Conservation (phyloP, 129 eudicot species). For the Ambrosia trifida region DNA sequence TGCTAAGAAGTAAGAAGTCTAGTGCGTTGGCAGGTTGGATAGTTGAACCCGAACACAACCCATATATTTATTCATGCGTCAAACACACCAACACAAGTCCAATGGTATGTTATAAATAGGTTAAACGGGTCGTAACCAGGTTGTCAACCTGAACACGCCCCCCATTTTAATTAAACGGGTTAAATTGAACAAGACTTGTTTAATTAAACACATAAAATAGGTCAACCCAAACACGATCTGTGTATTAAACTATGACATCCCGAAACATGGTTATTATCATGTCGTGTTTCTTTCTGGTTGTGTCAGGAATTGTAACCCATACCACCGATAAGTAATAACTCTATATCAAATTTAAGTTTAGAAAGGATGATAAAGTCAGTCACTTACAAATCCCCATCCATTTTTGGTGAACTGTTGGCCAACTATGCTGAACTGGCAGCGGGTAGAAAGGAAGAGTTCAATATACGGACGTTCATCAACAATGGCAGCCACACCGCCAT, state of each 20-base stretch:
- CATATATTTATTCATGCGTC: background rate
- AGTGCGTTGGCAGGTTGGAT: background rate
- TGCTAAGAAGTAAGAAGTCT: background rate
- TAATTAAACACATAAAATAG: background rate
- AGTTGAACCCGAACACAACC: background rate
- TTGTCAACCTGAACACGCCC: background rate
- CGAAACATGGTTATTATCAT: background rate
- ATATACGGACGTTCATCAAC: constrained; percentile 76
- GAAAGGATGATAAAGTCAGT: background rate
- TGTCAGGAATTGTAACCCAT: background rate
- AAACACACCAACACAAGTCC: background rate
- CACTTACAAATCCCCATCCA: constrained; percentile 98
- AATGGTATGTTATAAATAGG: background rate
- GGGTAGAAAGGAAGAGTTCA: constrained; percentile 67
- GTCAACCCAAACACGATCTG: background rate
- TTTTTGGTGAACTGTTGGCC: constrained; percentile 78
- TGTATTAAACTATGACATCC: background rate
- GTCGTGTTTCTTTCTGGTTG: background rate
- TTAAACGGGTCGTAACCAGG: background rate
- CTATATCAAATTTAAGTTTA: background rate
- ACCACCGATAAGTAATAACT: background rate
- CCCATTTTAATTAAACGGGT: background rate
- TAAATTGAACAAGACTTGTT: background rate
- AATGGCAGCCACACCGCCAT: constrained; percentile 75
- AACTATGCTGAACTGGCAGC: constrained; percentile 68